phyloP scores from a whole-genome alignment of 192 early-diverging fungal species.

The Podila clonocystis region DNA sequence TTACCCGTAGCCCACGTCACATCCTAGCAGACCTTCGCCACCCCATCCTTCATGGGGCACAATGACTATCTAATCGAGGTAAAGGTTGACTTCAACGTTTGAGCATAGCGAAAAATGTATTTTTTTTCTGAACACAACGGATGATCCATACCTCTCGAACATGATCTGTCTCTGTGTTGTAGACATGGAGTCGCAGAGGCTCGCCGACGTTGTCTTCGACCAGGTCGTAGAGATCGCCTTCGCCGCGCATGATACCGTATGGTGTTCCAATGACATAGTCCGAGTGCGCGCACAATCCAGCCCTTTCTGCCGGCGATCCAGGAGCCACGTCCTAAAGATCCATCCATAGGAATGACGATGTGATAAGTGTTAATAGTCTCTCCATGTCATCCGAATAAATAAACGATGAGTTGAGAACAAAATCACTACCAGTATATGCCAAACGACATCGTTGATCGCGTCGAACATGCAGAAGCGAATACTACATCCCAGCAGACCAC shows the following conservation, averaged over 20 bases:
- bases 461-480: constrained; percentile 79
- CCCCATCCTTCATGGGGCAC: constrained; percentile 76
- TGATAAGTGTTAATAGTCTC: no score
- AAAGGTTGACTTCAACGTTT: neutral
- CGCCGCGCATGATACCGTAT: constrained; percentile 61
- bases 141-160: constrained; percentile 62
- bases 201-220: constrained; percentile 67
- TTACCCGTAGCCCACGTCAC: constrained; percentile 78
- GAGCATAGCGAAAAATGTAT: neutral
- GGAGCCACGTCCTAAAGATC: constrained; percentile 59
- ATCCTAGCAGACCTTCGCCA: constrained; percentile 73
- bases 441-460: constrained; percentile 57
- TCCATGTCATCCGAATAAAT: neutral
- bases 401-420: neutral
- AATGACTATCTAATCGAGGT: constrained; percentile 64
- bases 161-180: constrained; percentile 70
- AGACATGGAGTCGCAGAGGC: constrained; percentile 72
- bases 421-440: constrained; percentile 58
- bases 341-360: no score
- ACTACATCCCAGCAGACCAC: constrained; percentile 64
- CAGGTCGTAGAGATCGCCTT: constrained; percentile 74
- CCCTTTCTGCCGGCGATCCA: constrained; percentile 76
- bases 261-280: constrained; percentile 84
- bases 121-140: neutral
- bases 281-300: constrained; percentile 69